Evolutionary conservation across 176 grass and related monocot species (phyloP).

Genomic region (Raddia distichophylla): DNA sequence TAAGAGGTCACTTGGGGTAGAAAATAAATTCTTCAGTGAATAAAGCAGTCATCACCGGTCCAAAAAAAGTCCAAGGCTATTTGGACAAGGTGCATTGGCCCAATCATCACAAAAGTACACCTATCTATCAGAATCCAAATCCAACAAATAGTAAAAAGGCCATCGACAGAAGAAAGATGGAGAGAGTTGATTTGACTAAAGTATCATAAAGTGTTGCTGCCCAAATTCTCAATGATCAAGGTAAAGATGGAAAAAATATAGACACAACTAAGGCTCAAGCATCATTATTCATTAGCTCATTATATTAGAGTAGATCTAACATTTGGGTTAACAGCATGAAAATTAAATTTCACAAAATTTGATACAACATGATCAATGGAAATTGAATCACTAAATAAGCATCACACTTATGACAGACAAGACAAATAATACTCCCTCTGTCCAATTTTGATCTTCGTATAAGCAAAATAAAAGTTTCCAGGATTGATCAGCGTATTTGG

Average conservation of each 20-base stretch:
- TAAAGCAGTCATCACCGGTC: neutral
- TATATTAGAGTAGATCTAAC: neutral
- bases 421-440: conserved; percentile 31
- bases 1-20: neutral
- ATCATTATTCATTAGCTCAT: neutral
- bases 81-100: neutral
- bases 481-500: no score
- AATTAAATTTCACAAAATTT: conserved; percentile 8
- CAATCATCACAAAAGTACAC: neutral
- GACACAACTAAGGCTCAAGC: conserved; percentile 8
- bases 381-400: neutral
- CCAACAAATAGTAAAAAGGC: neutral
- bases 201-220: neutral
- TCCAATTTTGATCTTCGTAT: no score
- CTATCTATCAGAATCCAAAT: conserved; percentile 9
- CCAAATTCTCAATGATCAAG: neutral
- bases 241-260: neutral
- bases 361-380: neutral
- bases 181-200: neutral
- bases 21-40: conserved; percentile 26
- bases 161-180: neutral
- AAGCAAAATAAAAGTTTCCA: no score
- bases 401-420: conserved; percentile 2
- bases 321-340: conserved; percentile 10
- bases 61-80: conserved; percentile 5